These are phyloP conservation scores for Tetradesmus obliquus DNA, from an alignment of 139 green algal species.

Conservation along the genomic window DNA sequence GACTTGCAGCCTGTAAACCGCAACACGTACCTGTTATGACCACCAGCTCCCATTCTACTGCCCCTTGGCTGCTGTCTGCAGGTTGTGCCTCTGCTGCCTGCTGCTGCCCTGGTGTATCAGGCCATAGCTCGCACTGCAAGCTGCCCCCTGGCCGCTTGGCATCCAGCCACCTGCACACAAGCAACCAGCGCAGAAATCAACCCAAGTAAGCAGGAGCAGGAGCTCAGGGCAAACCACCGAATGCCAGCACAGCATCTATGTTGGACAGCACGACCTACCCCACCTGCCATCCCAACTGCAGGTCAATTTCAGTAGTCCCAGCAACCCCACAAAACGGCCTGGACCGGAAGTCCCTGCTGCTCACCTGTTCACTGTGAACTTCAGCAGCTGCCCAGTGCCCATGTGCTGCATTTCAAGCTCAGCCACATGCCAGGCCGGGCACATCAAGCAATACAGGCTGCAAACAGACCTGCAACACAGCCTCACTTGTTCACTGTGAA, in stretches of 20 bases:
- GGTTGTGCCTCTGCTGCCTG: not conserved
- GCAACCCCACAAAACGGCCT: too few species aligned
- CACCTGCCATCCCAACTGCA: too few species aligned
- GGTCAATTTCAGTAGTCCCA: too few species aligned
- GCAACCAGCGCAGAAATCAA: not conserved
- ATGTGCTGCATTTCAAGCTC: slow-evolving; percentile 74
- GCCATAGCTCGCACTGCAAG: slow-evolving; percentile 63
- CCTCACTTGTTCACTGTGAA: slow-evolving; percentile 49
- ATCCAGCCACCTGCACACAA: slow-evolving; percentile 62
- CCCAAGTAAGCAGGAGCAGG: not conserved
- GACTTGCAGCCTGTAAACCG: not conserved
- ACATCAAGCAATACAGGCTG: slow-evolving; percentile 4
- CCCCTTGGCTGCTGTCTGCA: not conserved
- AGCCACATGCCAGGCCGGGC: slow-evolving; percentile 71
- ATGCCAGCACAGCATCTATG: too few species aligned
- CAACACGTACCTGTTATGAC: slow-evolving; percentile 55
- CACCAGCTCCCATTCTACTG: slow-evolving; percentile 58
- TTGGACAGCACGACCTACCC: too few species aligned
- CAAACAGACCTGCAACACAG: not conserved
- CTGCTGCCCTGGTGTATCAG: slow-evolving; percentile 27
- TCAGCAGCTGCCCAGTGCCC: slow-evolving; percentile 56
- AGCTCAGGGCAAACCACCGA: too few species aligned
- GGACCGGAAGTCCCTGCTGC: too few species aligned
- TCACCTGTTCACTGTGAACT: not conserved
- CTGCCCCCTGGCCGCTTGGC: slow-evolving; percentile 53